Percentiles rank a stretch among this genome's conserved stretches.
These are phyloP conservation scores for Vanrija sp. DNA, from an alignment of 1,284 basidiomycete genomes.

Conservation along the genomic window DNA sequence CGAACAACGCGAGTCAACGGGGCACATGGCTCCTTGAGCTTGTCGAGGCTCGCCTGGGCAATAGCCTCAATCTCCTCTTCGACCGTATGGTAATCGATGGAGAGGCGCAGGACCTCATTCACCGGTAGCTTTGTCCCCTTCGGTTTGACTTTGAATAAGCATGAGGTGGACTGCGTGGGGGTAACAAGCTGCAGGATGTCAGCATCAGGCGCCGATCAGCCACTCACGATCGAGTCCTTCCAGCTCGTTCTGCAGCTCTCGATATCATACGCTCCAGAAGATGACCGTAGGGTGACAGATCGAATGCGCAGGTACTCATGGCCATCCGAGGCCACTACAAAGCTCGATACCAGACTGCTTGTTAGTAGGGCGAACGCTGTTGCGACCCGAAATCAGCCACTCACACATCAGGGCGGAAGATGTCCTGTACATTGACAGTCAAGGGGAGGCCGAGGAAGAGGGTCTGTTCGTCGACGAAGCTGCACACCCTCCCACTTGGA, in stretches of 20 bases:
- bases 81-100: conserved; percentile 37
- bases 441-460: conserved; percentile 45
- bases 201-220: not conserved
- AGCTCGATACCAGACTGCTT: conserved; percentile 45
- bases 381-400: conserved; percentile 1
- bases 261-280: conserved; percentile 10
- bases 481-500: conserved; percentile 2
- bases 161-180: conserved; percentile 35
- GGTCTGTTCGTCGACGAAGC: conserved; percentile 27
- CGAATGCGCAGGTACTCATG: conserved; percentile 38
- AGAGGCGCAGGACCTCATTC: conserved; percentile 25
- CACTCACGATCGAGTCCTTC: conserved; percentile 20
- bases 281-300: conserved; percentile 25
- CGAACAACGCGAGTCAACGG: conserved; percentile 5
- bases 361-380: not conserved
- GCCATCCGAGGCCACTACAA: conserved; percentile 47
- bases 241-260: conserved; percentile 24
- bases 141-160: conserved; percentile 41
- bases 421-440: conserved; percentile 51
- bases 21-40: not conserved
- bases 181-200: conserved; percentile 25
- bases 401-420: conserved; percentile 47
- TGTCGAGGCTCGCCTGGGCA: conserved; percentile 9
- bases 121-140: conserved; percentile 1
- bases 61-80: conserved; percentile 24